Evolutionary conservation across 2,329 filamentous ascomycete genomes (phyloP).

Genomic region (Blastomyces parvus): DNA sequence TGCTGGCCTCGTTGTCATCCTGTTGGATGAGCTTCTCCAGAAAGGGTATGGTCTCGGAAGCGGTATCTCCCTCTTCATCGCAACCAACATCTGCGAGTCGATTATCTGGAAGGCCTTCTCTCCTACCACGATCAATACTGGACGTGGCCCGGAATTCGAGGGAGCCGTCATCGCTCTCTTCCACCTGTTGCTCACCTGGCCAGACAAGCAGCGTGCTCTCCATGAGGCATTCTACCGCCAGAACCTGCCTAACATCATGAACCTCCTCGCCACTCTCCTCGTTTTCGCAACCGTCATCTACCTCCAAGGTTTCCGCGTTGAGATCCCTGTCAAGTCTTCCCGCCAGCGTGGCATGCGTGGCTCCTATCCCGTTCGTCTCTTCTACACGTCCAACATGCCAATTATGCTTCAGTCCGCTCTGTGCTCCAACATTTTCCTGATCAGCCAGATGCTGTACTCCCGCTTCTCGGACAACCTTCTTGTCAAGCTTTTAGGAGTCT

Average conservation of each 20-base stretch:
- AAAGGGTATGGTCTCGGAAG: conserved; percentile 98
- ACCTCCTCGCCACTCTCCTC: conserved; percentile 81
- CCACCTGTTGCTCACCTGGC: conserved; percentile 57
- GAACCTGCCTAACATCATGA: conserved; percentile 99
- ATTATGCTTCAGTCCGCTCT: conserved; percentile 99
- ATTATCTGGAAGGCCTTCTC: conserved; percentile 99
- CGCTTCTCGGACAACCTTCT: conserved; percentile 98
- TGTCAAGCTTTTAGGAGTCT: conserved; percentile 93
- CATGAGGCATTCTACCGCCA: conserved; percentile 99
- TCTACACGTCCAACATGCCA: conserved; percentile 99
- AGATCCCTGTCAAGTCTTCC: conserved; percentile 98
- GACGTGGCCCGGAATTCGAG: conserved; percentile 79
- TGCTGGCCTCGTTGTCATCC: conserved; percentile 96
- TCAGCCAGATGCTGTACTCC: conserved; percentile 98
- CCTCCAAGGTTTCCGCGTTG: conserved; percentile 97
- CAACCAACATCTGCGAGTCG: conserved; percentile 99
- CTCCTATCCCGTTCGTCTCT: conserved; percentile 95
- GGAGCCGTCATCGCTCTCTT: conserved; percentile 18
- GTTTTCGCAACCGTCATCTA: conserved; percentile 99
- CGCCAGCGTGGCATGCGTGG: conserved; percentile 98
- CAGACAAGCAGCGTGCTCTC: conserved; percentile 97
- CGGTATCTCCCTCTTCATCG: conserved; percentile 98
- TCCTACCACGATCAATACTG: conserved; percentile 97
- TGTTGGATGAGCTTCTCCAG: conserved; percentile 96
- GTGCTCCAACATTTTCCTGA: conserved; percentile 97